Conservation (phyloP, 306 rosid genomes). For the Lathyrus sativus region DNA sequence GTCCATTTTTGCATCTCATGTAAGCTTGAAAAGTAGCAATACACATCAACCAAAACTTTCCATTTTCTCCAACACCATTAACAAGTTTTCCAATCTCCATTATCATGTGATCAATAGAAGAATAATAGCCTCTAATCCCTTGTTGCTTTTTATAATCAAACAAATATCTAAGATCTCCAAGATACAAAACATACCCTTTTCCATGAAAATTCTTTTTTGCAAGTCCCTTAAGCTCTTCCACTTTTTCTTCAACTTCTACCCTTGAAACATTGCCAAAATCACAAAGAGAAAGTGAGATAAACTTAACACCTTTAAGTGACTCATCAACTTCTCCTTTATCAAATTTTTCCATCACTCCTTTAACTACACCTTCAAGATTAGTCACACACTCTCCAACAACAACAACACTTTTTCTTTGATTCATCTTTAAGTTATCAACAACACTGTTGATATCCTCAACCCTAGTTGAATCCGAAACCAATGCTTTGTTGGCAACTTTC, state of each 20-base stretch:
- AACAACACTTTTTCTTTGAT: slow-evolving; percentile 59
- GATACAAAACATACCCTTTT: slow-evolving; percentile 73
- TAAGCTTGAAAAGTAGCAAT: slow-evolving; percentile 84
- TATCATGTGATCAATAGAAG: slow-evolving; percentile 76
- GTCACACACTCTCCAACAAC: slow-evolving; percentile 82
- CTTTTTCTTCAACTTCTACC: slow-evolving; percentile 67
- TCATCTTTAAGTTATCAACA: slow-evolving; percentile 53
- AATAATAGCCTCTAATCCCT: slow-evolving; percentile 51
- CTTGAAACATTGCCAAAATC: slow-evolving; percentile 56
- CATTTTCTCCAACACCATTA: slow-evolving; percentile 48
- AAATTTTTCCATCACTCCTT: slow-evolving; percentile 65
- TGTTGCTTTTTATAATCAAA: slow-evolving; percentile 53
- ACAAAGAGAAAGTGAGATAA: slow-evolving; percentile 55
- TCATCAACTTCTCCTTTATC: slow-evolving; percentile 66
- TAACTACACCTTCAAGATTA: slow-evolving; percentile 62
- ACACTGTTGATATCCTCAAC: slow-evolving; percentile 65
- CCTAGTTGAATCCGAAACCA: slow-evolving; percentile 46
- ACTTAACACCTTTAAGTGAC: slow-evolving; percentile 62
- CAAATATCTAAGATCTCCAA: slow-evolving; percentile 87
- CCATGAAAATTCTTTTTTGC: slow-evolving; percentile 38
- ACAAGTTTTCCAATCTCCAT: slow-evolving; percentile 85
- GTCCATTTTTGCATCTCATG: slow-evolving; percentile 76
- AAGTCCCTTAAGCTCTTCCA: slow-evolving; percentile 59
- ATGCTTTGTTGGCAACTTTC: slow-evolving; percentile 5
- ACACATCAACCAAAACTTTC: slow-evolving; percentile 77